Evolutionary conservation across 2,329 filamentous ascomycete species (phyloP).

Genomic region (Clonostachys rosea): DNA sequence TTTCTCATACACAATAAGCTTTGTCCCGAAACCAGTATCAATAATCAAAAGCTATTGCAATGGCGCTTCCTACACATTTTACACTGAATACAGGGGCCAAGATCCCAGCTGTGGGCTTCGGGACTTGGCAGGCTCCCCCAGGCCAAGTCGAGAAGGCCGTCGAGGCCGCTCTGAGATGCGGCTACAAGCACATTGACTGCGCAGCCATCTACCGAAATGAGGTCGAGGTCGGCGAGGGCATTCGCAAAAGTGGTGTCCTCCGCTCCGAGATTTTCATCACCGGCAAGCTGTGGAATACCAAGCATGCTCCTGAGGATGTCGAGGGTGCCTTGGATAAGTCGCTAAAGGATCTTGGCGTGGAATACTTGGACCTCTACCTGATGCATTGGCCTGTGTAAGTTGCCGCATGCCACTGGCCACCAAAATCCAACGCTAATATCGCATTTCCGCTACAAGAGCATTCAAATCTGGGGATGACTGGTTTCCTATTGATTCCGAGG

Average conservation of each 20-base stretch:
- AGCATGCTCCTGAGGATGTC: conserved; percentile 40
- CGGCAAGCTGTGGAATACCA: conserved; percentile 58
- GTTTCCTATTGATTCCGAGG: conserved; percentile 45
- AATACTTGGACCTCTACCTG: conserved; percentile 45
- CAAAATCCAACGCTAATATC: conserved; percentile 12
- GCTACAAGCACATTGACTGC: conserved; percentile 36
- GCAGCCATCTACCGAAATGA: conserved; percentile 37
- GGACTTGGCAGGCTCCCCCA: conserved; percentile 6
- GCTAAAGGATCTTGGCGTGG: conserved; percentile 38
- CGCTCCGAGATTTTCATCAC: conserved; percentile 42
- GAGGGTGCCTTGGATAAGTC: conserved; percentile 39
- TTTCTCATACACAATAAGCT: too few species aligned
- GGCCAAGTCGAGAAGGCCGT: conserved; percentile 1
- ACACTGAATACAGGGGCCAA: conserved; percentile 11
- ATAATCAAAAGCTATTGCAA: neutral
- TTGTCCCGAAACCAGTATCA: too few species aligned
- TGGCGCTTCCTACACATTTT: conserved; percentile 5
- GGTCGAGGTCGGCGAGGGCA: conserved; percentile 30
- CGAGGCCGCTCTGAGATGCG: conserved; percentile 28
- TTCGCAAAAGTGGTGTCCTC: conserved; percentile 28
- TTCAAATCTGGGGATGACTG: conserved; percentile 45
- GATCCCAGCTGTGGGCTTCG: conserved; percentile 11
- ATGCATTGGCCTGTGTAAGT: conserved; percentile 34
- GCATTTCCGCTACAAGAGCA: conserved; percentile 27
- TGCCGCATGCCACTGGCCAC: neutral